Percentiles rank a stretch among this genome's conserved stretches.
phyloP scores from a whole-genome alignment of 1,284 basidiomycete genomes.

The Prillingera fragicola region DNA sequence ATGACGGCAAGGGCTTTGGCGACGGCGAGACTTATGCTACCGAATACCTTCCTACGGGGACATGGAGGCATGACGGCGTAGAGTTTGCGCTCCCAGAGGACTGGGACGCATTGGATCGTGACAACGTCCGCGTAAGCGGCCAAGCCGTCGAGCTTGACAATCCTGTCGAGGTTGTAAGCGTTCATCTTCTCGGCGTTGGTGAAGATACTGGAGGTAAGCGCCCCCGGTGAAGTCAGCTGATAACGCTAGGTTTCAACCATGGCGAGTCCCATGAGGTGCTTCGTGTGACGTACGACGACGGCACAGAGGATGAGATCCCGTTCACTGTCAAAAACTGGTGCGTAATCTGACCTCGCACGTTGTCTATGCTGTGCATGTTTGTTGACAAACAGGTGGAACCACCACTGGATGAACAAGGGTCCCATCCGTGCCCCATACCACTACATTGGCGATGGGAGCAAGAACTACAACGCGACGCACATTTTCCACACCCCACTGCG shows the following conservation, averaged over 20 bases:
- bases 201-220: neutral
- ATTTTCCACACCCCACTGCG: slow-evolving; percentile 3
- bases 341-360: neutral
- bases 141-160: neutral
- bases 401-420: neutral
- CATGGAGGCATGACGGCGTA: slow-evolving; percentile 5
- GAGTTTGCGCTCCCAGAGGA: neutral
- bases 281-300: neutral
- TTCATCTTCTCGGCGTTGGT: slow-evolving; percentile 3
- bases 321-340: neutral
- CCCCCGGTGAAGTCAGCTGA: neutral
- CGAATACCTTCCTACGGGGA: slow-evolving; percentile 4
- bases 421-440: neutral
- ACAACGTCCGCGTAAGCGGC: neutral
- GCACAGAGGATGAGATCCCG: neutral
- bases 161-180: neutral
- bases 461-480: slow-evolving; percentile 1
- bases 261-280: neutral
- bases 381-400: neutral
- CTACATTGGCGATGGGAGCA: neutral
- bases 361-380: too few relatives aligned
- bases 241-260: neutral
- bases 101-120: neutral
- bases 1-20: slow-evolving; percentile 1
- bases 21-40: slow-evolving; percentile 7